Percentiles rank a stretch among this genome's conserved stretches.
Conservation (phyloP, 1,284 basidiomycete genomes). For the Blastosporella zonata region DNA sequence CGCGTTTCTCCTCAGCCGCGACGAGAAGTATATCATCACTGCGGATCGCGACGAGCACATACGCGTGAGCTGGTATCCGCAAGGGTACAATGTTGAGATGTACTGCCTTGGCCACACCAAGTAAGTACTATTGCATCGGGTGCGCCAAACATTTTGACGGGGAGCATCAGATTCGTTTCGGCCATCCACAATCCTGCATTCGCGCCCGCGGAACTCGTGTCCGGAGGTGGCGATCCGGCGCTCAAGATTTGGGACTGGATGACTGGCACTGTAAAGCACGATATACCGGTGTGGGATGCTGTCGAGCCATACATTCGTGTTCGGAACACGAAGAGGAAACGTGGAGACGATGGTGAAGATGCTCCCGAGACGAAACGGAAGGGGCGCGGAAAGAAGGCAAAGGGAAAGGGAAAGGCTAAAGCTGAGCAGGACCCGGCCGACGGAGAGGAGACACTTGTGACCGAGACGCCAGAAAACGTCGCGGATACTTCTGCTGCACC, state of each 20-base stretch:
- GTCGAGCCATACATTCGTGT: constrained; percentile 67
- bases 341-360: constrained; percentile 36
- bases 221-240: constrained; percentile 82
- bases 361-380: constrained; percentile 16
- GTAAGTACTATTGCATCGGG: constrained; percentile 41
- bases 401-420: constrained; percentile 26
- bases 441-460: constrained; percentile 1
- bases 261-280: constrained; percentile 49
- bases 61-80: constrained; percentile 85
- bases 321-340: constrained; percentile 36
- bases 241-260: constrained; percentile 84
- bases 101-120: constrained; percentile 83
- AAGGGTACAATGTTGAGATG: constrained; percentile 78
- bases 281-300: constrained; percentile 51
- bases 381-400: constrained; percentile 24
- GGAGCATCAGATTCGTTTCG: constrained; percentile 67
- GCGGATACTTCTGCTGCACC: not conserved
- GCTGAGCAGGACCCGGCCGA: constrained; percentile 16
- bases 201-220: constrained; percentile 56
- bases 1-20: constrained; percentile 60
- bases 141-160: not conserved
- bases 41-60: constrained; percentile 94
- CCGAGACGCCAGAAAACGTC: constrained; percentile 9
- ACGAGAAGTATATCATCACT: constrained; percentile 76
- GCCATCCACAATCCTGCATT: constrained; percentile 68